Conservation (phyloP, 2,329 filamentous ascomycete species). For the Chaetothyriales sp. region DNA sequence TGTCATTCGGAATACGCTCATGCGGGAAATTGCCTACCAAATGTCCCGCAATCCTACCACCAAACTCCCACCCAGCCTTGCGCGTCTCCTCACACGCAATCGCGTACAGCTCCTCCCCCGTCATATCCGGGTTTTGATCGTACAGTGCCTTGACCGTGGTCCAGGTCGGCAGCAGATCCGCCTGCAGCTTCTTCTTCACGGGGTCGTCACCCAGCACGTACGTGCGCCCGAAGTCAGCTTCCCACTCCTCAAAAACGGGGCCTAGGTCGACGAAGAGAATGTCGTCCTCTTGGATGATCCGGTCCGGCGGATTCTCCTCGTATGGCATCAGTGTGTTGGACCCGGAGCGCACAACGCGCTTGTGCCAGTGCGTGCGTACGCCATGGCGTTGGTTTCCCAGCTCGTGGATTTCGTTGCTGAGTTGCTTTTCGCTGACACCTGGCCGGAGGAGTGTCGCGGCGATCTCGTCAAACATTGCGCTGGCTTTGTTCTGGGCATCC, state of each 20-base stretch:
- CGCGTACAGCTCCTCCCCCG: conserved; percentile 36
- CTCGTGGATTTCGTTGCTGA: conserved; percentile 36
- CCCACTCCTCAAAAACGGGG: conserved; percentile 40
- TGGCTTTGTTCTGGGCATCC: conserved; percentile 36
- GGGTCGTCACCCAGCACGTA: conserved; percentile 38
- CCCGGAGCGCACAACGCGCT: conserved; percentile 37
- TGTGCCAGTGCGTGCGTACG: conserved; percentile 40
- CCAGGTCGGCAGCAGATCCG: conserved; percentile 37
- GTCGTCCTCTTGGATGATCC: conserved; percentile 35
- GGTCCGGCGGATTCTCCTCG: conserved; percentile 37
- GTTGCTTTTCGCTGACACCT: conserved; percentile 34
- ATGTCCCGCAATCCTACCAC: conserved; percentile 35
- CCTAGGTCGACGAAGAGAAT: conserved; percentile 41
- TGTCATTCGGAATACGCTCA: conserved; percentile 38
- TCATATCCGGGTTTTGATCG: conserved; percentile 30
- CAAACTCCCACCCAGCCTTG: conserved; percentile 33
- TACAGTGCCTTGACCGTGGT: conserved; percentile 31
- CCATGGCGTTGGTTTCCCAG: conserved; percentile 31
- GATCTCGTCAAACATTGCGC: conserved; percentile 36
- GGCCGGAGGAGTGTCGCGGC: conserved; percentile 33
- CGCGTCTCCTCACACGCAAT: conserved; percentile 29
- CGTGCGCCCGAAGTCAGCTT: conserved; percentile 42
- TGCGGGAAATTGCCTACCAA: conserved; percentile 40
- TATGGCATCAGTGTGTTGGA: conserved; percentile 38
- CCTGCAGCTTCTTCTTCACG: conserved; percentile 31